Percentiles rank a stretch among this genome's conserved stretches.
Conservation (phyloP, 2,329 filamentous ascomycete genomes). For the Emmonsiellopsis sp. region DNA sequence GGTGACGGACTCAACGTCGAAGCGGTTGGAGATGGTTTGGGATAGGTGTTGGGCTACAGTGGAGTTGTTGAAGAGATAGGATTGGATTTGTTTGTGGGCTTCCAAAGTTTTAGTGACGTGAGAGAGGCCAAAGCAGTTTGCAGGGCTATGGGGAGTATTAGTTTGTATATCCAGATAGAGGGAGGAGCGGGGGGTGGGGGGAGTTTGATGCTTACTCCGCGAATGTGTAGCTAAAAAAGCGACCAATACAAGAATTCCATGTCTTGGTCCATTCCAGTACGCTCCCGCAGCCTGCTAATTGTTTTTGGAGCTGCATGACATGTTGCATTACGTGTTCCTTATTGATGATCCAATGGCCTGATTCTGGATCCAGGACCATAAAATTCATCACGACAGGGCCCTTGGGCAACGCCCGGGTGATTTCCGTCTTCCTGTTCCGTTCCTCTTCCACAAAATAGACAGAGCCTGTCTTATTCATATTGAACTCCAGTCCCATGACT, state of each 20-base stretch:
- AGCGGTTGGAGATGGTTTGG: slow-evolving; percentile 39
- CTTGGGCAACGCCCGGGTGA: slow-evolving; percentile 31
- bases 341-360: slow-evolving; percentile 31
- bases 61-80: slow-evolving; percentile 32
- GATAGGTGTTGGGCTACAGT: slow-evolving; percentile 42
- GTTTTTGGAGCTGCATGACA: slow-evolving; percentile 29
- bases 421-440: slow-evolving; percentile 9
- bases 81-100: slow-evolving; percentile 39
- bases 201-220: slow-evolving; percentile 22
- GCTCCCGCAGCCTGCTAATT: slow-evolving; percentile 35
- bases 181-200: not conserved
- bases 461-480: slow-evolving; percentile 40
- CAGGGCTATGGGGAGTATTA: slow-evolving; percentile 18
- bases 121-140: slow-evolving; percentile 39
- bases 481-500: slow-evolving; percentile 36
- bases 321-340: slow-evolving; percentile 29
- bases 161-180: not conserved
- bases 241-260: slow-evolving; percentile 44
- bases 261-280: slow-evolving; percentile 46
- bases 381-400: slow-evolving; percentile 48
- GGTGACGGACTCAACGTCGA: slow-evolving; percentile 31
- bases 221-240: slow-evolving; percentile 45
- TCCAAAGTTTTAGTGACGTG: slow-evolving; percentile 41
- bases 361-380: slow-evolving; percentile 24
- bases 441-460: slow-evolving; percentile 30